Conservation (phyloP, 2,329 filamentous ascomycete species). For the Alternaria sp. region DNA sequence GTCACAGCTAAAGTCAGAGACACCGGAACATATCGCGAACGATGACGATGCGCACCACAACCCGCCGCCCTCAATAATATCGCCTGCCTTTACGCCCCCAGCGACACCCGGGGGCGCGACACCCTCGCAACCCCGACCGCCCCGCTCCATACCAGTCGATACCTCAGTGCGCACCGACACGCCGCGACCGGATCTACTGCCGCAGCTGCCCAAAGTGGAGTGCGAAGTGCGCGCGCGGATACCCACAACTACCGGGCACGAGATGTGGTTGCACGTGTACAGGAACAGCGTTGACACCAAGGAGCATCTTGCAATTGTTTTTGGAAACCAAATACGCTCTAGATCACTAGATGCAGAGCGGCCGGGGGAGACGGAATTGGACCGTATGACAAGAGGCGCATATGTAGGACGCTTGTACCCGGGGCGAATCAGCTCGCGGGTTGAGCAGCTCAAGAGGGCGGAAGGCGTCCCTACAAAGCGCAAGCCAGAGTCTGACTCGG, state of each 20-base stretch:
- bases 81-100: conserved; percentile 56
- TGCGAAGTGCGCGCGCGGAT: conserved; percentile 95
- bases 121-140: conserved; percentile 45
- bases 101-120: conserved; percentile 45
- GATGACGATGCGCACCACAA: conserved; percentile 18
- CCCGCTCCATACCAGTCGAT: conserved; percentile 56
- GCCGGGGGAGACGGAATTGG: conserved; percentile 82
- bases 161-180: conserved; percentile 39
- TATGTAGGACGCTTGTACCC: conserved; percentile 90
- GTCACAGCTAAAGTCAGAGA: conserved; percentile 26
- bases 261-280: conserved; percentile 98
- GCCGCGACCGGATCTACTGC: conserved; percentile 75
- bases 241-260: conserved; percentile 86
- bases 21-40: conserved; percentile 18
- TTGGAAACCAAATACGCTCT: conserved; percentile 83
- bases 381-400: conserved; percentile 92
- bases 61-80: conserved; percentile 55
- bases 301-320: conserved; percentile 96
- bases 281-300: conserved; percentile 92
- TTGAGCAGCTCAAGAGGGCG: conserved; percentile 60
- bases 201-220: conserved; percentile 81
- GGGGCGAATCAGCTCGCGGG: conserved; percentile 78
- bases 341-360: conserved; percentile 73
- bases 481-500: conserved; percentile 14
- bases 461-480: conserved; percentile 38